Evolutionary conservation across 192 early-diverging fungal genomes (phyloP).

Genomic region (Entomortierella chlamydospora): DNA sequence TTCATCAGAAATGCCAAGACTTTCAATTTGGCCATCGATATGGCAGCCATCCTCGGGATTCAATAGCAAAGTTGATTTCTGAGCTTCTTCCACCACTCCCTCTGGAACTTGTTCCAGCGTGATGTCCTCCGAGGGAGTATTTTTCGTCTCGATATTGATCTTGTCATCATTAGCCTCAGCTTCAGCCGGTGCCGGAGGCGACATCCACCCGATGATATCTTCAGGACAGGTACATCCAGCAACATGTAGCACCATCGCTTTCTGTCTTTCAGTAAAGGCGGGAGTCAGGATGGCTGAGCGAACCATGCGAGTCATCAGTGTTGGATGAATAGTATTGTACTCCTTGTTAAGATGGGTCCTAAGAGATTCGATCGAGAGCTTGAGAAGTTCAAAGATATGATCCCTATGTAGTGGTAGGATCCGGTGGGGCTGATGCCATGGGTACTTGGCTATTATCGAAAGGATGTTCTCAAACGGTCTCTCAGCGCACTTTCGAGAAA

Average conservation of each 20-base stretch:
- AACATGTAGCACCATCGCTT: constrained; percentile 66
- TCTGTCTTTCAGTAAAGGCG: constrained; percentile 82
- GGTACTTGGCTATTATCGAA: constrained; percentile 75
- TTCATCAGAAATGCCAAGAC: background rate
- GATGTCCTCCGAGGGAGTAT: background rate
- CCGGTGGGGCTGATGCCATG: constrained; percentile 74
- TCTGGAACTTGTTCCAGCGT: background rate
- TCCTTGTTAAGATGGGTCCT: constrained; percentile 67
- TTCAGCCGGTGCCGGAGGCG: constrained; percentile 18
- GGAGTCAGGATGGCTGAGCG: constrained; percentile 75
- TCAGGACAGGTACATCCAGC: constrained; percentile 45
- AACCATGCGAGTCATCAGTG: constrained; percentile 64
- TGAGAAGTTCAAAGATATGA: constrained; percentile 66
- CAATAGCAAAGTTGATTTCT: too few species aligned
- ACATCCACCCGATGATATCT: constrained; percentile 50
- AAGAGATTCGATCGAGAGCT: constrained; percentile 73
- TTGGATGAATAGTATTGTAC: constrained; percentile 67
- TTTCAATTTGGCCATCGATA: constrained; percentile 14
- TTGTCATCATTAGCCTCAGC: background rate
- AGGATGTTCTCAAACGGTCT: constrained; percentile 85
- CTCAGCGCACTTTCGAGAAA: constrained; percentile 78
- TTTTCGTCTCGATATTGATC: too few species aligned
- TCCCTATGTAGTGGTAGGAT: constrained; percentile 77
- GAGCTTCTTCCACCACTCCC: too few species aligned
- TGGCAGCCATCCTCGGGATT: too few species aligned